phyloP scores from a whole-genome alignment of 78 protist species.

The Cyanophora paradoxa region DNA sequence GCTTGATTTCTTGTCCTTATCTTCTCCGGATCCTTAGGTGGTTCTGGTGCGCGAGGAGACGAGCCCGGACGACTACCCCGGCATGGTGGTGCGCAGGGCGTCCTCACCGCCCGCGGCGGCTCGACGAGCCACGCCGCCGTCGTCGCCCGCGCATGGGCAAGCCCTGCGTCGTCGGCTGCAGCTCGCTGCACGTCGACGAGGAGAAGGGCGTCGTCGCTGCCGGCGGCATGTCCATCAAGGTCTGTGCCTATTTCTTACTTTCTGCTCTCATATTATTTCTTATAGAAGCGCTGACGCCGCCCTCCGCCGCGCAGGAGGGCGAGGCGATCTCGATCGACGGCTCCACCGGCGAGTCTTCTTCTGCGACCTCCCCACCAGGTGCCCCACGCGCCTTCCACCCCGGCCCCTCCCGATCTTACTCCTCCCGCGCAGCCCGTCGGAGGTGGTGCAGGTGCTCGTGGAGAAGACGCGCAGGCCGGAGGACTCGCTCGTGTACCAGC shows the following conservation, averaged over 20 bases:
- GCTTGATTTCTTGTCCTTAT: too few relatives aligned
- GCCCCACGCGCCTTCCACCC: too few relatives aligned
- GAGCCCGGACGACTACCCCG: conserved; percentile 74
- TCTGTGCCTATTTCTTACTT: too few relatives aligned
- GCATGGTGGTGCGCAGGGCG: conserved; percentile 61
- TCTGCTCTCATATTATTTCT: too few relatives aligned
- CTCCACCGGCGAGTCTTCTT: conserved; percentile 51
- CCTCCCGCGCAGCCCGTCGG: too few relatives aligned
- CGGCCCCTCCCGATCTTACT: too few relatives aligned
- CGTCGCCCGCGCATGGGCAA: conserved; percentile 78
- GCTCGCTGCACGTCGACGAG: conserved; percentile 16
- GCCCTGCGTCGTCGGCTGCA: conserved; percentile 60
- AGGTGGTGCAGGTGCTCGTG: too few relatives aligned
- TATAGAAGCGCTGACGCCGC: too few relatives aligned
- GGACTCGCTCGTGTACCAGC: too few relatives aligned
- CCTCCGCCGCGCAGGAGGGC: conserved; percentile 42
- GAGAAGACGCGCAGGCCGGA: too few relatives aligned
- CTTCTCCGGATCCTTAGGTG: too few relatives aligned
- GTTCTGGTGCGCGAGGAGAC: conserved; percentile 73
- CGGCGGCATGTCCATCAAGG: conserved; percentile 25
- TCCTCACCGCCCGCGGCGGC: conserved; percentile 75
- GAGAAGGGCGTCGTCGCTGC: conserved; percentile 17
- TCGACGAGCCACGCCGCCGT: conserved; percentile 83
- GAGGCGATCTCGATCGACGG: conserved; percentile 72
- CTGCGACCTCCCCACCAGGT: conserved; percentile 15